Percentiles rank a stretch among this genome's conserved stretches.
Evolutionary conservation across 2,329 filamentous ascomycete genomes (phyloP).

Genomic region (Blastomyces gilchristii): DNA sequence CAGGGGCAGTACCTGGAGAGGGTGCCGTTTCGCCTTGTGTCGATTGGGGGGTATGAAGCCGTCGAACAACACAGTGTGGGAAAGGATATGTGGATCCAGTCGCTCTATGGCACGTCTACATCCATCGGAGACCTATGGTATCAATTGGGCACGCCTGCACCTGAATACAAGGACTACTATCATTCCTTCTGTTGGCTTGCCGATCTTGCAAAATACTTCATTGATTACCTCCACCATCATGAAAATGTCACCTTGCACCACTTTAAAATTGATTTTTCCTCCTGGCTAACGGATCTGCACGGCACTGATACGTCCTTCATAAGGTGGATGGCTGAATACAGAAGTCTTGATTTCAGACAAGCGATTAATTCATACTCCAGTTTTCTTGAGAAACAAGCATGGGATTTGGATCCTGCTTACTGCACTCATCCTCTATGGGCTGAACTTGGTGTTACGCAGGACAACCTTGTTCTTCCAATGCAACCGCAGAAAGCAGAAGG

Average conservation of each 20-base stretch:
- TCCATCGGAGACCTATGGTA: slow-evolving; percentile 49
- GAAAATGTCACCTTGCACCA: slow-evolving; percentile 41
- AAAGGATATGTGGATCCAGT: slow-evolving; percentile 55
- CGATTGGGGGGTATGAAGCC: slow-evolving; percentile 57
- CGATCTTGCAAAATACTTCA: slow-evolving; percentile 58
- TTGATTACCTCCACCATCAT: slow-evolving; percentile 49
- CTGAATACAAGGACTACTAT: slow-evolving; percentile 54
- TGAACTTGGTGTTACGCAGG: slow-evolving; percentile 35
- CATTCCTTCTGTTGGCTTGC: slow-evolving; percentile 59
- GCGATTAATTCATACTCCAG: slow-evolving; percentile 49
- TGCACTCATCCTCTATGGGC: slow-evolving; percentile 43
- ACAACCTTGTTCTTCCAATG: slow-evolving; percentile 24
- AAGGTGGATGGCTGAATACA: slow-evolving; percentile 45
- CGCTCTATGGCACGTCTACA: slow-evolving; percentile 25
- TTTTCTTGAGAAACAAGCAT: slow-evolving; percentile 57
- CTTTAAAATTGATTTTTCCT: slow-evolving; percentile 49
- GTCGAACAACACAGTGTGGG: slow-evolving; percentile 38
- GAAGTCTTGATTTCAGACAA: slow-evolving; percentile 51
- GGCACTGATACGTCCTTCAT: slow-evolving; percentile 34
- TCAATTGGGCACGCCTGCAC: slow-evolving; percentile 45
- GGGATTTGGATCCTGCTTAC: slow-evolving; percentile 37
- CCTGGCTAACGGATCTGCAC: slow-evolving; percentile 47
- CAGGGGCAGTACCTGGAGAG: slow-evolving; percentile 41
- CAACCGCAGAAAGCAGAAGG: slow-evolving; percentile 10
- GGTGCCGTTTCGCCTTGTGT: slow-evolving; percentile 48